phyloP scores from a whole-genome alignment of 2,329 filamentous ascomycete species.

The Paraphoma chrysanthemicola region DNA sequence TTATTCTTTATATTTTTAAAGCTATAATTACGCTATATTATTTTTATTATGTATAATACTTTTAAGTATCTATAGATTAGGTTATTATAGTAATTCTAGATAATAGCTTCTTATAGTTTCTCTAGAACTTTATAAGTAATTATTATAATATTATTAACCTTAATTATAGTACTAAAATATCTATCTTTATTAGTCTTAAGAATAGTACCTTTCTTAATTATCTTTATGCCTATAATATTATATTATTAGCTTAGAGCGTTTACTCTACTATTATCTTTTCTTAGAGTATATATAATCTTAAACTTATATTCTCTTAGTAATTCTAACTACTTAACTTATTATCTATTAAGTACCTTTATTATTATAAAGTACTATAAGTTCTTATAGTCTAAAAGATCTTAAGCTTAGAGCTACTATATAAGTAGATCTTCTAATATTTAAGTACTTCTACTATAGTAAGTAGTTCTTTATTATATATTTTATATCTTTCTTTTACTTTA shows the following conservation, averaged over 20 bases:
- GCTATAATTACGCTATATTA: no score
- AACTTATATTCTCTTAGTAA: no score
- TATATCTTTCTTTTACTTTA: neutral
- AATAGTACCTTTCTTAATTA: neutral
- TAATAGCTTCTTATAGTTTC: neutral
- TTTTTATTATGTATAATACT: neutral
- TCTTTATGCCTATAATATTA: neutral
- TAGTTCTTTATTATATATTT: constrained; percentile 1
- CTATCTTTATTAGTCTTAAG: neutral
- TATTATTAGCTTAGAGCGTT: no score
- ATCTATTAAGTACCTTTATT: no score
- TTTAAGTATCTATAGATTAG: neutral
- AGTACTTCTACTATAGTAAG: neutral
- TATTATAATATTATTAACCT: neutral
- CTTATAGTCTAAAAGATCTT: no score
- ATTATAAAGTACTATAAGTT: no score
- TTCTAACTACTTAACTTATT: no score
- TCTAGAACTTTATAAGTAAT: neutral
- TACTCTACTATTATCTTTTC: no score
- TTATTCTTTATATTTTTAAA: no score
- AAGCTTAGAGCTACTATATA: neutral
- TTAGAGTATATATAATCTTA: no score
- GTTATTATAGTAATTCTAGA: neutral
- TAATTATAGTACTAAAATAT: no score
- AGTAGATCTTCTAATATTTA: neutral